Evolutionary conservation across 768 basidiomycete species (phyloP).

Genomic region (Dentipellis sp.): DNA sequence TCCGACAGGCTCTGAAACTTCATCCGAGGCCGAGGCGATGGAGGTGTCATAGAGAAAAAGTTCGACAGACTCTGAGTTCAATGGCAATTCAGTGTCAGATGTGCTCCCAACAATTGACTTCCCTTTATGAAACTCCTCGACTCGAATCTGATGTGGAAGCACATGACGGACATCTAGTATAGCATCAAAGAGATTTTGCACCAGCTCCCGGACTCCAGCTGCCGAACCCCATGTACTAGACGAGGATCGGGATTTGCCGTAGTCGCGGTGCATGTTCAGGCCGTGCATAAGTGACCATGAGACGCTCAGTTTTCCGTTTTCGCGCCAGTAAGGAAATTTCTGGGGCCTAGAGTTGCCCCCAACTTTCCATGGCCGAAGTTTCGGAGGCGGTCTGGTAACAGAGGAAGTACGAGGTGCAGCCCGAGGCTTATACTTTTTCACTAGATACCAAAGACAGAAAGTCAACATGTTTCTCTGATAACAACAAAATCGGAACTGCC

Average conservation of each 20-base stretch:
- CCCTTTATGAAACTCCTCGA: background rate
- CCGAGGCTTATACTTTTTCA: no score
- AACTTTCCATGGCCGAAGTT: background rate
- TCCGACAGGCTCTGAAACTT: background rate
- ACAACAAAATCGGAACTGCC: no score
- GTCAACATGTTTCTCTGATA: no score
- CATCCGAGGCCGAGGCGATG: background rate
- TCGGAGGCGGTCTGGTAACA: background rate
- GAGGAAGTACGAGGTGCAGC: no score
- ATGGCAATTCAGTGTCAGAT: background rate
- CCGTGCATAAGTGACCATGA: background rate
- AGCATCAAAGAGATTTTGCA: background rate
- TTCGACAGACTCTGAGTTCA: background rate
- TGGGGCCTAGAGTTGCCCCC: background rate
- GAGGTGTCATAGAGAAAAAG: background rate
- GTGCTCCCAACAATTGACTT: background rate
- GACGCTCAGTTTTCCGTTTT: background rate
- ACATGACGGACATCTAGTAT: background rate
- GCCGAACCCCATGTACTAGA: background rate
- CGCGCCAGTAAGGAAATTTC: background rate
- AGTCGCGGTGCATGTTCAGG: background rate
- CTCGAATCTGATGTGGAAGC: background rate
- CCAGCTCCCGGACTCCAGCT: background rate
- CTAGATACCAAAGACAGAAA: no score
- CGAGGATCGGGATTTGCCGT: background rate